Evolutionary conservation across 257 asterid genomes (phyloP), one percentile per base, ranked within the genome.

Genomic region (Solanum ahanhuiri): DNA sequence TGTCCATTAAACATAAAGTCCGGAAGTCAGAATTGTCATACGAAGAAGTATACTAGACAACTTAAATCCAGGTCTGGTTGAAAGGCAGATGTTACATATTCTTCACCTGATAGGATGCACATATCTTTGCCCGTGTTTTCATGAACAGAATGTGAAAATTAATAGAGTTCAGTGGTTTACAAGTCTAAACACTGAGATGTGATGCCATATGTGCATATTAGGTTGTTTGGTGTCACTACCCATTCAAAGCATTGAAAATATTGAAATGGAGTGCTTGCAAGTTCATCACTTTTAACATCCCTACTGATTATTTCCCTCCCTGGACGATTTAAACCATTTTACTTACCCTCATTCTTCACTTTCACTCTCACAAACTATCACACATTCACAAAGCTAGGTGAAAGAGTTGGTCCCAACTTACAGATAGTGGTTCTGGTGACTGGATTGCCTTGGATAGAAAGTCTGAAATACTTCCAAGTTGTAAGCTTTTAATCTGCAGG

Each of bases 401-500:
- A 28, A 54, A 83, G 75, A 57, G 81, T 10, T 75, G 45, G 60
- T 33, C 85, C 82, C 71, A 8, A 87, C 98, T 92, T 90, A 96
- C 99, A 28, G 98, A 93, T 87, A 96, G 89, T 58, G 93, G 93
- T 88, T 96, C 99, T 22, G 99, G 99, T 87, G 96, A 90, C 90
- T 96, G 98, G 84, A 96, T 90, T 84, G 99, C 99, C 92, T 93
- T 95, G 20, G 98, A 91, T 39, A 96, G 91, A 89, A 96, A 96
- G 30, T 95, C 95, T 34, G 99, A 92, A 34, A 96, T 96, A 89
- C 98, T 92, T 23, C 97, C 98, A 81, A 95, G 99, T 88, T 93
- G 94, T 87, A 96, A 91, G 88, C 97, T 94, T 93, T 96, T 96
- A 88, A 96, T 96, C 93, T 95, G 99, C 92, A 96, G 88, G 89